Base-by-base conservation (phyloP, 208 protist species). In the Acanthamoeba culbertsoni region DNA sequence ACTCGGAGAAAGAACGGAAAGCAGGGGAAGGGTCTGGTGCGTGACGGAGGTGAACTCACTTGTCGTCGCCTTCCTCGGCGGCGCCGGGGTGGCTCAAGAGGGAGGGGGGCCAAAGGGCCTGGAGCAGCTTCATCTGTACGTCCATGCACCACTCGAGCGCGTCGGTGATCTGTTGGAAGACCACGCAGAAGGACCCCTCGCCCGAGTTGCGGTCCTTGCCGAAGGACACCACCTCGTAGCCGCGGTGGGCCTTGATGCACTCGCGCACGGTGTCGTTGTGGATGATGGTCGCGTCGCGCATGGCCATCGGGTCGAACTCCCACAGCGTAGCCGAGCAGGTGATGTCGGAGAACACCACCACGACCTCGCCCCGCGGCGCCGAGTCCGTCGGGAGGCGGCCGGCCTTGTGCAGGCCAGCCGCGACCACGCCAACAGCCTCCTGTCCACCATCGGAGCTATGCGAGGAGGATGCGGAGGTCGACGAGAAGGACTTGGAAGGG, bases 131-230 rank as follows among this genome's bases (percentile, higher is more conserved):
- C 33, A 43, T 6, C 82, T 89, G 82, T 35, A 89, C 82, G 23
- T 2, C 82, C 45, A 65, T 40, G 53, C 82, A 89, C 43, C 43
- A 89, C 35, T 46, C 35, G 28, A 65, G 26, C 1, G 82, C 82
- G 23, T 57, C 82, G 18, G 33, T 2, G 31, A 35, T 20, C 31
- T 43, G 2, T 31, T 57, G 48, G 51, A 89, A 89, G 48, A 51
- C 82, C 82, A 89, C 31, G n/a, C 43, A 65, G 82, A 89, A 89
- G 14, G 82, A 86, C 5, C 73, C 73, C 73, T 86, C 73, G 2
- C 73, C 73, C 23, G n/a, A 31, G 73, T 31, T 86, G 42, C 63
- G 63, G 35, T 73, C 63, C 63, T 42, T 59, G 53, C 53, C 53
- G 14, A 43, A 42, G 16, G 33, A 42, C 31, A 73, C 35, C 33